Evolutionary conservation across 352 stramenopile species (phyloP), one percentile per base, ranked within the genome.

Genomic region (Globisporangium parvum): DNA sequence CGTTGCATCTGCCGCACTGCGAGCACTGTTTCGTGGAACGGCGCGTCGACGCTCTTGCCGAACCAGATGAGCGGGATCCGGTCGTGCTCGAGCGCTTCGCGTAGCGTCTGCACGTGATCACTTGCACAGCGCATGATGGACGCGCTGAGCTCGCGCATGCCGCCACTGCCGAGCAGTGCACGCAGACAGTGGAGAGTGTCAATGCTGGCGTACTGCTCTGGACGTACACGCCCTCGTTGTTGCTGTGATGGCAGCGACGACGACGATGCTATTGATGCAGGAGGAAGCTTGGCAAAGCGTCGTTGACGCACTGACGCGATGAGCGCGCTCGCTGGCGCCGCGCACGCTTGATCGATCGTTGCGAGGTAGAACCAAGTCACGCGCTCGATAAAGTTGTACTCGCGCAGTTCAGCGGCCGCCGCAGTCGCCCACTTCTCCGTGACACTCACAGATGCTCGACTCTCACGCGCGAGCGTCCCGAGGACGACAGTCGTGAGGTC

Each of bases 41-140:
- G 56, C 20, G 63, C 54, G 9, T 62, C 56, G 24, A 62, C 53
- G 35, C 59, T 52, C 49, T 69, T 58, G 39, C 56, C 65, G 15
- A 73, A 56, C 18, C 69, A 61, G 23, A 71, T 69, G 6, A 77
- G 41, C 35, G 69, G 65, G 47, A 77, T 65, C 41, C 69, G 59
- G 56, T 77, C 69, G 2, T 57, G 55, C 23, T 71, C 59, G 21
- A 77, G 51, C 15, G 23, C 14, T 5, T 1, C n/a, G 24, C 53
- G 60, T 23, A 77, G 59, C 5, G 33, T 18, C 23, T 63, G 60
- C 8, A 59, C 39, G 33, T 71, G 56, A 1, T 3, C 51, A 0
- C 20, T 14, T 10, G 65, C 46, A 24, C 60, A 60, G 3, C 35
- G n/a, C 2, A 62, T 20, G 2, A 55, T 20, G 3, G 47, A 12